A percentile compares a stretch with the other conserved stretches of the same genome.
Conservation (phyloP, 768 basidiomycete genomes). For the Suillus variegatus region DNA sequence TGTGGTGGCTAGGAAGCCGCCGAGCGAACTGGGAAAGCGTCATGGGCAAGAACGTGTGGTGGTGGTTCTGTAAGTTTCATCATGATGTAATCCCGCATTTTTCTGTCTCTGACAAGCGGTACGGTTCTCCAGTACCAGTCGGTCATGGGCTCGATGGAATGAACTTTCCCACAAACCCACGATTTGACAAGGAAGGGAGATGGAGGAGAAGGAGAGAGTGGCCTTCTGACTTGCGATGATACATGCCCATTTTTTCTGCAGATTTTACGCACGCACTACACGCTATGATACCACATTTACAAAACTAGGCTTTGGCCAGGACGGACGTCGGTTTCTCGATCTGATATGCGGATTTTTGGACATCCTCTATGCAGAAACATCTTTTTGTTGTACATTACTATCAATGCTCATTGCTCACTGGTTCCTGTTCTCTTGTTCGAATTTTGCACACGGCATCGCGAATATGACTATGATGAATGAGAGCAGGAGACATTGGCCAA, state of each 20-base stretch:
- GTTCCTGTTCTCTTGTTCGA: background rate
- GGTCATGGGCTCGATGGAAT: constrained; percentile 63
- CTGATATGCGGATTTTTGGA: background rate
- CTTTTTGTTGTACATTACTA: background rate
- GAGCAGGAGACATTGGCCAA: no score
- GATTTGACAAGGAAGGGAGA: constrained; percentile 69
- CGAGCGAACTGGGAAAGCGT: constrained; percentile 73
- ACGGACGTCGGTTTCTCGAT: background rate
- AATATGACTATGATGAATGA: background rate
- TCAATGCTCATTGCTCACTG: background rate
- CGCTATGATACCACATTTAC: background rate
- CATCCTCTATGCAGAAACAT: background rate
- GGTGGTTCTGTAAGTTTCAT: constrained; percentile 76
- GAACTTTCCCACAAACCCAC: constrained; percentile 66
- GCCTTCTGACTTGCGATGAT: constrained; percentile 64
- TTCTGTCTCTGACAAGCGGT: constrained; percentile 6
- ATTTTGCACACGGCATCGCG: background rate
- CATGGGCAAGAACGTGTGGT: constrained; percentile 69
- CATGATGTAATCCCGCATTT: constrained; percentile 3
- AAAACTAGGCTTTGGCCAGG: background rate
- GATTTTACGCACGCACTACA: background rate
- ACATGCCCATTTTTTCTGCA: constrained; percentile 4
- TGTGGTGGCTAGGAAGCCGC: constrained; percentile 80
- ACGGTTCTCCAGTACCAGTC: constrained; percentile 39
- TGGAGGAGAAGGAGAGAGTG: constrained; percentile 70